Conservation (phyloP, 2,329 filamentous ascomycete species). For the Scytalidium lignicola region DNA sequence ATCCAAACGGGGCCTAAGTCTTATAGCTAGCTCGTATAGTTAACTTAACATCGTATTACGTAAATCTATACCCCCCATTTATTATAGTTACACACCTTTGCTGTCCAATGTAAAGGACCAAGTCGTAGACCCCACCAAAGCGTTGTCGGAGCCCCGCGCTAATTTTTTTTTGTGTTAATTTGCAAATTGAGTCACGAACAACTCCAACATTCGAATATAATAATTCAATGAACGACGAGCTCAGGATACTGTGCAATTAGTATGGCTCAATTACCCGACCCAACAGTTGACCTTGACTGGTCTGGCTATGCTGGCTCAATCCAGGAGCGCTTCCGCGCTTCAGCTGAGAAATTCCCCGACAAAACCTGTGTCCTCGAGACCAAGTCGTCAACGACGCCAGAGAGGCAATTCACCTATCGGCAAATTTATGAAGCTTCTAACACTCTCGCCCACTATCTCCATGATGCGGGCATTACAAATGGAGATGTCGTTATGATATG, state of each 20-base stretch:
- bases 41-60: no score
- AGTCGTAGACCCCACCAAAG: no score
- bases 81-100: no score
- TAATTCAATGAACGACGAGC: no score
- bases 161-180: no score
- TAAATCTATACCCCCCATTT: no score
- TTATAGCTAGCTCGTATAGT: no score
- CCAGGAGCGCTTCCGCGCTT: conserved; percentile 52
- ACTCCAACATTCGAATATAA: no score
- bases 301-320: conserved; percentile 54
- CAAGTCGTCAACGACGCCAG: conserved; percentile 41
- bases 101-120: no score
- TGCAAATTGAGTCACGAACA: no score
- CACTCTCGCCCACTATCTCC: conserved; percentile 71
- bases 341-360: conserved; percentile 59
- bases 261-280: conserved; percentile 40
- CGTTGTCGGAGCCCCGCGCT: no score
- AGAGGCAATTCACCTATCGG: conserved; percentile 71
- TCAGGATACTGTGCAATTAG: not conserved
- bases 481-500: conserved; percentile 95
- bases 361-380: conserved; percentile 66
- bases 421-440: conserved; percentile 87
- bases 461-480: conserved; percentile 63
- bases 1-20: no score
- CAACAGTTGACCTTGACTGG: conserved; percentile 54